A percentile compares a stretch with the other conserved stretches of the same genome.
phyloP scores from a whole-genome alignment of 2,329 filamentous ascomycete genomes.

The Cladobotryum mycophilum region DNA sequence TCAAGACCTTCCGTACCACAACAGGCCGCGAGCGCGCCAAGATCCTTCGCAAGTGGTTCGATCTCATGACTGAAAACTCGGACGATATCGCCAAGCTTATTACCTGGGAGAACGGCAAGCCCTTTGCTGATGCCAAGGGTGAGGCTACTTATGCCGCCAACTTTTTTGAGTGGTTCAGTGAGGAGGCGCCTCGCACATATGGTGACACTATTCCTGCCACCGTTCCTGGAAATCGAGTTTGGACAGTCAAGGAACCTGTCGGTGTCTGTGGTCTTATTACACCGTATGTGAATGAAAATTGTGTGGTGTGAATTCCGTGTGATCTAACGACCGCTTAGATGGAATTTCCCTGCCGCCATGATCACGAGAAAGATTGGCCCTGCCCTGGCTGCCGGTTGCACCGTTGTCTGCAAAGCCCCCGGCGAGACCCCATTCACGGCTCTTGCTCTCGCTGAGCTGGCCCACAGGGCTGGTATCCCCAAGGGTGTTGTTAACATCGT shows the following conservation, averaged over 20 bases:
- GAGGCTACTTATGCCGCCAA: constrained; percentile 67
- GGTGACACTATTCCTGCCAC: constrained; percentile 69
- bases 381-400: constrained; percentile 88
- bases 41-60: constrained; percentile 74
- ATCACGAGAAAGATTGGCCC: constrained; percentile 65
- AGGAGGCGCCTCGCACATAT: constrained; percentile 67
- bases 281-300: constrained; percentile 68
- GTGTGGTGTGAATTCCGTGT: constrained; percentile 41
- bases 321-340: constrained; percentile 40
- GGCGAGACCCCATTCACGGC: constrained; percentile 89
- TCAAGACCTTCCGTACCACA: constrained; percentile 62
- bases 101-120: constrained; percentile 88
- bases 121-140: constrained; percentile 64
- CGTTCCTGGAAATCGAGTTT: constrained; percentile 42
- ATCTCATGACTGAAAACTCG: constrained; percentile 69
- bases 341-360: constrained; percentile 83
- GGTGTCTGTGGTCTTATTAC: constrained; percentile 46
- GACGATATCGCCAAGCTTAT: constrained; percentile 79
- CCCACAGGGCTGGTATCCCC: constrained; percentile 79
- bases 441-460: constrained; percentile 80
- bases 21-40: constrained; percentile 70
- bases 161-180: constrained; percentile 77
- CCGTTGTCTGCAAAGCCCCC: constrained; percentile 85
- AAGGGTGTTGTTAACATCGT: constrained; percentile 87
- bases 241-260: constrained; percentile 12